Percentiles rank a stretch among this genome's conserved stretches.
Conservation (phyloP, 1,139 yeast genomes). For the Protomyces arabidopsidicola region DNA sequence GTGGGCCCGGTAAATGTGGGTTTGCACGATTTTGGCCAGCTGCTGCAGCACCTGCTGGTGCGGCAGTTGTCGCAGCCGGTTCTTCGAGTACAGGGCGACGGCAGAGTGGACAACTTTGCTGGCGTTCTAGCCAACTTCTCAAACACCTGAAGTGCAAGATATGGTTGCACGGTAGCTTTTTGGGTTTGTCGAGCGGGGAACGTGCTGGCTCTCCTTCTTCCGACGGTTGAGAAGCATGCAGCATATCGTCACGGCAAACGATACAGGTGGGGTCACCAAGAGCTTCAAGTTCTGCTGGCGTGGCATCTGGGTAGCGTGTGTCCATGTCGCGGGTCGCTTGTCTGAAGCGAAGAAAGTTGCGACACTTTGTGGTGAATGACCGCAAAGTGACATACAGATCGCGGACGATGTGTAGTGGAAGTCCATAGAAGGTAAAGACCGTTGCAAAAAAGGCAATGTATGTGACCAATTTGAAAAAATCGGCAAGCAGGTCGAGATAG, state of each 20-base stretch:
- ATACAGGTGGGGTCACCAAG: slow-evolving; percentile 63
- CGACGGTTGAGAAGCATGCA: slow-evolving; percentile 27
- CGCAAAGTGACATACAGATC: slow-evolving; percentile 58
- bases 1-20: not conserved
- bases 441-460: slow-evolving; percentile 53
- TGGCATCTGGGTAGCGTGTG: slow-evolving; percentile 50
- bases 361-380: slow-evolving; percentile 49
- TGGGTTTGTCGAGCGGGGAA: slow-evolving; percentile 55
- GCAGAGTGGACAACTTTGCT: slow-evolving; percentile 71
- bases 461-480: slow-evolving; percentile 42
- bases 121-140: slow-evolving; percentile 87
- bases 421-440: slow-evolving; percentile 47
- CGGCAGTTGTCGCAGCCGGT: not conserved
- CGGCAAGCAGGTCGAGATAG: slow-evolving; percentile 32
- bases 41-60: not conserved
- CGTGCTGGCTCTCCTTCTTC: slow-evolving; percentile 35
- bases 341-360: slow-evolving; percentile 53
- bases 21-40: not conserved
- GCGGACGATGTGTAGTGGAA: slow-evolving; percentile 64
- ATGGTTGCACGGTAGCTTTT: slow-evolving; percentile 77
- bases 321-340: slow-evolving; percentile 65
- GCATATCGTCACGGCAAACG: slow-evolving; percentile 82
- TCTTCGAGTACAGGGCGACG: slow-evolving; percentile 57
- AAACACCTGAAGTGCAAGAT: slow-evolving; percentile 85
- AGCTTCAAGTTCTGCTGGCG: slow-evolving; percentile 60